phyloP scores from a whole-genome alignment of 1,284 basidiomycete species.

The Amylostereum areolatum region DNA sequence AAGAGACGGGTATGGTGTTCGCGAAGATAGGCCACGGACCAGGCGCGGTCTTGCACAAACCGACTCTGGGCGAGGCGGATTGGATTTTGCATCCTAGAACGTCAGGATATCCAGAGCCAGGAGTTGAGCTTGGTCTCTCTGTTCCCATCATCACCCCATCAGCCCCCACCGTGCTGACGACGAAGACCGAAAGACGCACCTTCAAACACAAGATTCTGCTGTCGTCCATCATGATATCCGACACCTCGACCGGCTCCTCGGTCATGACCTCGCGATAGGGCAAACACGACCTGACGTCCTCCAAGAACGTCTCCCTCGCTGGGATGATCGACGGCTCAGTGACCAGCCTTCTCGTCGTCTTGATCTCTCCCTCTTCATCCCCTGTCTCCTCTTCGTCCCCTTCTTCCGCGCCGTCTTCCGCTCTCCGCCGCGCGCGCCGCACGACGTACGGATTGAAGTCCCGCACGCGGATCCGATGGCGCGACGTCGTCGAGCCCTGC shows the following conservation, averaged over 20 bases:
- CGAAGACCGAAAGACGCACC: constrained; percentile 20
- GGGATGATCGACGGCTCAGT: constrained; percentile 32
- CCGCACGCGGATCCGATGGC: constrained; percentile 29
- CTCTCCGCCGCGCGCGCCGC: constrained; percentile 4
- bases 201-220: constrained; percentile 38
- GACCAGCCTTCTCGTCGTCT: constrained; percentile 18
- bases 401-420: background rate
- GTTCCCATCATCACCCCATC: too few species aligned
- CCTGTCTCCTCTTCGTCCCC: background rate
- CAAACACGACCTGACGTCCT: constrained; percentile 37
- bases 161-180: too few species aligned
- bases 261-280: constrained; percentile 45
- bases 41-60: too few species aligned
- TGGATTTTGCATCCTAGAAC: too few species aligned
- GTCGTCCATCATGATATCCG: constrained; percentile 53
- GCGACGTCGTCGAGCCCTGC: background rate
- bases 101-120: too few species aligned
- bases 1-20: too few species aligned
- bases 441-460: constrained; percentile 44
- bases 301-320: constrained; percentile 34
- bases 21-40: too few species aligned
- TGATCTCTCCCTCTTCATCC: background rate
- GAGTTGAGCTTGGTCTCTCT: too few species aligned
- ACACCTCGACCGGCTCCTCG: constrained; percentile 36
- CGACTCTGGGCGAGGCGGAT: too few species aligned